Conservation (phyloP, 257 asterid genomes). For the Nicotiana tomentosiformis region DNA sequence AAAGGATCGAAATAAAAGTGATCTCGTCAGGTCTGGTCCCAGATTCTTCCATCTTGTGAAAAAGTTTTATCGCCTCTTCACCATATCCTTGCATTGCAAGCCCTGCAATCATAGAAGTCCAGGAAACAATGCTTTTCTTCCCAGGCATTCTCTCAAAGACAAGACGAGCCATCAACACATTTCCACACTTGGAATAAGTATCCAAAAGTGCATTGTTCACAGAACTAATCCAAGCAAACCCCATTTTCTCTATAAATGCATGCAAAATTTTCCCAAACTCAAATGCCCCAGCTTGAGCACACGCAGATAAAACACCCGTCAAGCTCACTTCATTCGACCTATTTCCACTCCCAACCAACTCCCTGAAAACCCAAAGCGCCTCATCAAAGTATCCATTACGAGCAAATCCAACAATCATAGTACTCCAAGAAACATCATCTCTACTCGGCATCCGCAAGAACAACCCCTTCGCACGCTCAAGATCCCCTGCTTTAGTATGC, state of each 20-base stretch:
- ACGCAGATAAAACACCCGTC: conserved; percentile 70
- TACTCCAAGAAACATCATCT: conserved; percentile 84
- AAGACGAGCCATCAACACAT: conserved; percentile 57
- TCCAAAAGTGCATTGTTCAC: conserved; percentile 75
- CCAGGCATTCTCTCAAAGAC: conserved; percentile 63
- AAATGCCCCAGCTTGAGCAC: conserved; percentile 71
- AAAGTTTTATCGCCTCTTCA: conserved; percentile 54
- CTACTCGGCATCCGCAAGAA: conserved; percentile 49
- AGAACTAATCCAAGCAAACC: conserved; percentile 55
- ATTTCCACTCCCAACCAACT: conserved; percentile 41
- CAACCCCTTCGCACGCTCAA: conserved; percentile 41
- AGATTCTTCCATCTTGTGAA: conserved; percentile 56
- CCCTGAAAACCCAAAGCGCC: conserved; percentile 47
- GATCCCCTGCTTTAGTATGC: conserved; percentile 51
- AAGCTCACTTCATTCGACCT: conserved; percentile 74
- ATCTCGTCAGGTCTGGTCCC: conserved; percentile 62
- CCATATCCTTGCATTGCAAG: conserved; percentile 80
- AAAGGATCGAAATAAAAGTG: conserved; percentile 50
- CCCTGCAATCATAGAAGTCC: conserved; percentile 76
- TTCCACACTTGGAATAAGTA: conserved; percentile 73
- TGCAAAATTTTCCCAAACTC: conserved; percentile 59
- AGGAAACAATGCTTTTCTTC: conserved; percentile 51
- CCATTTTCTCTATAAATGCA: conserved; percentile 57
- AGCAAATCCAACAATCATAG: conserved; percentile 56
- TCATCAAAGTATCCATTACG: conserved; percentile 48